Evolutionary conservation across 2,329 filamentous ascomycete genomes (phyloP).

Genomic region (Aspergillus pseudoterreus): DNA sequence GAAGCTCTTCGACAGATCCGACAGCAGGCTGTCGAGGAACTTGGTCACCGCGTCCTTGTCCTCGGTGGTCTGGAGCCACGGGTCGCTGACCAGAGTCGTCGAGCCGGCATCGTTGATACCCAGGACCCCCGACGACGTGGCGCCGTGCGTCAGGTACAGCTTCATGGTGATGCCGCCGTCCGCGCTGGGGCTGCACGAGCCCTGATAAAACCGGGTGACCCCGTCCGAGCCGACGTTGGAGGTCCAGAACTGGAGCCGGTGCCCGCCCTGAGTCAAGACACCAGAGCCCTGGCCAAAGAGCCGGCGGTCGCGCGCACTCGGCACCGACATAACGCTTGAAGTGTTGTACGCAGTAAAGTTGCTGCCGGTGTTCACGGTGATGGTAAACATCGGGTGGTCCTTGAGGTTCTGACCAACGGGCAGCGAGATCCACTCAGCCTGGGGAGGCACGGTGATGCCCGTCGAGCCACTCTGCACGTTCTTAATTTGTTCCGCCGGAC

Average conservation of each 20-base stretch:
- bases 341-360: conserved; percentile 18
- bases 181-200: conserved; percentile 13
- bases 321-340: conserved; percentile 9
- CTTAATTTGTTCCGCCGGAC: conserved; percentile 48
- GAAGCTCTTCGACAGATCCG: conserved; percentile 12
- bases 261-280: conserved; percentile 15
- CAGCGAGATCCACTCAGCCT: conserved; percentile 45
- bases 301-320: conserved; percentile 4
- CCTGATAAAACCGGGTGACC: conserved; percentile 19
- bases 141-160: conserved; percentile 19
- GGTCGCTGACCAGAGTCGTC: conserved; percentile 12
- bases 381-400: conserved; percentile 31
- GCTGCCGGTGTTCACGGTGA: conserved; percentile 14
- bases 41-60: conserved; percentile 12
- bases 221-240: conserved; percentile 17
- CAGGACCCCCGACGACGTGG: conserved; percentile 16
- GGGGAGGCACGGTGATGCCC: conserved; percentile 36
- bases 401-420: conserved; percentile 49
- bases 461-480: conserved; percentile 43
- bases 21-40: conserved; percentile 13
- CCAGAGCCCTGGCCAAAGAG: conserved; percentile 12
- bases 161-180: conserved; percentile 16
- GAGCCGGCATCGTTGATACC: conserved; percentile 11
- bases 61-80: conserved; percentile 13
- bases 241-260: conserved; percentile 20